A percentile compares a stretch with the other conserved stretches of the same genome.
Conservation (phyloP, 169 alveolate species). For the Babesia ovis region DNA sequence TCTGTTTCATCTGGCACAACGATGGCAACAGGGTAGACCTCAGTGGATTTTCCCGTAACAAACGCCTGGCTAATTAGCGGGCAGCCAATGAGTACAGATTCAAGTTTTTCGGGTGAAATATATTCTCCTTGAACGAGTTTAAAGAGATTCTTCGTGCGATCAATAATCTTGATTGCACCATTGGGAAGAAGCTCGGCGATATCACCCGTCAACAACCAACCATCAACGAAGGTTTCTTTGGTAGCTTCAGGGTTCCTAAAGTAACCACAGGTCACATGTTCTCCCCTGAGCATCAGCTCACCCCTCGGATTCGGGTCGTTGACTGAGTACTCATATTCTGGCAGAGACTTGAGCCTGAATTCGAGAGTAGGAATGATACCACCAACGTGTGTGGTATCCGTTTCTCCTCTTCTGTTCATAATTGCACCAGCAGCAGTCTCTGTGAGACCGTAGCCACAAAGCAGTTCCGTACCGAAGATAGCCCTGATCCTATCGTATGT, state of each 20-base stretch:
- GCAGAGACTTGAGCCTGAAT: slow-evolving; percentile 88
- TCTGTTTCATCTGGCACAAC: slow-evolving; percentile 66
- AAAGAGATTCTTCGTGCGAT: slow-evolving; percentile 91
- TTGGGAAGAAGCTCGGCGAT: slow-evolving; percentile 84
- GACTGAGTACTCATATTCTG: slow-evolving; percentile 85
- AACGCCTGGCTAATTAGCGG: slow-evolving; percentile 72
- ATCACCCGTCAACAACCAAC: slow-evolving; percentile 92
- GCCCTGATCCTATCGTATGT: slow-evolving; percentile 69
- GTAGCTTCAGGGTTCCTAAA: slow-evolving; percentile 85
- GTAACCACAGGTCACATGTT: slow-evolving; percentile 83
- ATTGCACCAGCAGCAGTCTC: slow-evolving; percentile 66
- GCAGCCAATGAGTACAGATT: slow-evolving; percentile 71
- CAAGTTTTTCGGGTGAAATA: slow-evolving; percentile 92
- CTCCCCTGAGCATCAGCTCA: slow-evolving; percentile 82
- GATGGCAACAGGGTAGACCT: slow-evolving; percentile 69
- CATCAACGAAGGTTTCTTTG: slow-evolving; percentile 82
- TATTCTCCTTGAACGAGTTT: slow-evolving; percentile 95
- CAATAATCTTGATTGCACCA: slow-evolving; percentile 90
- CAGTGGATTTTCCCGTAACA: slow-evolving; percentile 75
- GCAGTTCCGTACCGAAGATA: slow-evolving; percentile 67
- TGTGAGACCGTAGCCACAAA: slow-evolving; percentile 60
- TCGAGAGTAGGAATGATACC: slow-evolving; percentile 86
- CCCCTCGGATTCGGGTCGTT: slow-evolving; percentile 71
- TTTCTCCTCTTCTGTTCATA: slow-evolving; percentile 68
- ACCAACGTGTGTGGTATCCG: slow-evolving; percentile 84